Conservation (phyloP, 2,329 filamentous ascomycete species). For the Leptosphaerulina australis region DNA sequence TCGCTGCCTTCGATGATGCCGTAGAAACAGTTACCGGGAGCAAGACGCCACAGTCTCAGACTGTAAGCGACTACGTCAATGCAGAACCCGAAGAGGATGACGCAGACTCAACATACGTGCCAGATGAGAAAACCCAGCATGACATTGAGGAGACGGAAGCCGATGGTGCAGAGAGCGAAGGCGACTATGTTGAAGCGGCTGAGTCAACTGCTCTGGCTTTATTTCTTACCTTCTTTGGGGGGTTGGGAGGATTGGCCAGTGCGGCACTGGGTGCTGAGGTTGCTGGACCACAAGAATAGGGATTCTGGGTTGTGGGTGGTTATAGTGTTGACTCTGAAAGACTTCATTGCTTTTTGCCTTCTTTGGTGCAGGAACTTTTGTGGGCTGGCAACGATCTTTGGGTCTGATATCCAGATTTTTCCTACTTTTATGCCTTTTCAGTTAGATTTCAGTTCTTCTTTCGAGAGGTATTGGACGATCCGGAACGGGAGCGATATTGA, state of each 20-base stretch:
- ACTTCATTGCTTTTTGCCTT: no score
- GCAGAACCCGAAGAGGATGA: not conserved
- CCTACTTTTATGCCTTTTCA: no score
- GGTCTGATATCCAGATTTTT: no score
- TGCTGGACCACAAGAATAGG: conserved; percentile 26
- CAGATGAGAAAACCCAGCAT: conserved; percentile 26
- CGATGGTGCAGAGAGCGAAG: conserved; percentile 33
- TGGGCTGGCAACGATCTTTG: no score
- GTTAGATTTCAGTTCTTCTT: no score
- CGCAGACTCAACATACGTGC: conserved; percentile 36
- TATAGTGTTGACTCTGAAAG: no score
- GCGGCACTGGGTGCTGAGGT: conserved; percentile 47
- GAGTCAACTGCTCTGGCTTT: conserved; percentile 46
- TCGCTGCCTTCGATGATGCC: conserved; percentile 14
- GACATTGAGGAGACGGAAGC: conserved; percentile 37
- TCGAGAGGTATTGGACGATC: no score
- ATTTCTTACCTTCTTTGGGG: conserved; percentile 43
- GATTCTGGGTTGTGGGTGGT: no score
- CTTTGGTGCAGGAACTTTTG: no score
- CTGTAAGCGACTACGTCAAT: conserved; percentile 3
- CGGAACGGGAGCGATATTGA: no score
- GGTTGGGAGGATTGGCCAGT: conserved; percentile 43
- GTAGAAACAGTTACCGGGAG: conserved; percentile 4
- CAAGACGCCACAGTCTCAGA: not conserved
- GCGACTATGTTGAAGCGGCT: conserved; percentile 40